Base-by-base conservation (phyloP, 2,329 filamentous ascomycete species). In the Hypoxylon sp. region DNA sequence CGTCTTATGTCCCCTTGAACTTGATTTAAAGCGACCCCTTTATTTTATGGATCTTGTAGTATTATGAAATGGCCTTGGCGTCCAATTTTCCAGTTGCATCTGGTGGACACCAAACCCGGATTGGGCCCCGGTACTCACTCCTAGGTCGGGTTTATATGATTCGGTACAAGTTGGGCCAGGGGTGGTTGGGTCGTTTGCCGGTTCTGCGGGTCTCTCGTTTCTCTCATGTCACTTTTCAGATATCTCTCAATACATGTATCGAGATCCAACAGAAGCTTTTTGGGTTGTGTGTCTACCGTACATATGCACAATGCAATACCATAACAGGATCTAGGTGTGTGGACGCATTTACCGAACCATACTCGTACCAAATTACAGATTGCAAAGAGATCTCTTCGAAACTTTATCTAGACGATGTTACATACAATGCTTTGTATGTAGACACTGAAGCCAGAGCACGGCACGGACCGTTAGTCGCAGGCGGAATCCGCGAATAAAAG, bases 281-380 rank as follows among this genome's bases (percentile, higher is more conserved):
- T 49, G 36, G 45, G 54, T 57, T 58, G 51, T 60, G 46, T 40
- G 33, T 40, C 57, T 68, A 68, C 58, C 50, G 51, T 68, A 68
- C 62, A 63, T 67, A 67, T 67, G 64, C 60, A 57, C 46, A 64
- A 64, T 64, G 60, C 60, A 61, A 42, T 67, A 56, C 46, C 57
- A 67, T 64, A 64, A 57, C 60, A 51, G 64, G 60, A 64, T 67
- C 24, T 53, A 18, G 20, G 5, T 40, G 44, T 38, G 22, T 44
- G 33, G 55, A 26, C 58, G 26, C 40, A 52, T 64, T 53, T 52
- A 1, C 32, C 57, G 53, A 54, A 51, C 57, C 42, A 42, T 44
- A 61, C 61, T 63, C 33, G 54, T 40, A 38, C 50, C 53, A 55
- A 59, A 48, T 20, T 53, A 48, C 52, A 67, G 36, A 63, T 63